Percentiles rank a stretch among this genome's conserved stretches.
Evolutionary conservation across 768 basidiomycete genomes (phyloP).

Genomic region (Kwoniella bestiolae): DNA sequence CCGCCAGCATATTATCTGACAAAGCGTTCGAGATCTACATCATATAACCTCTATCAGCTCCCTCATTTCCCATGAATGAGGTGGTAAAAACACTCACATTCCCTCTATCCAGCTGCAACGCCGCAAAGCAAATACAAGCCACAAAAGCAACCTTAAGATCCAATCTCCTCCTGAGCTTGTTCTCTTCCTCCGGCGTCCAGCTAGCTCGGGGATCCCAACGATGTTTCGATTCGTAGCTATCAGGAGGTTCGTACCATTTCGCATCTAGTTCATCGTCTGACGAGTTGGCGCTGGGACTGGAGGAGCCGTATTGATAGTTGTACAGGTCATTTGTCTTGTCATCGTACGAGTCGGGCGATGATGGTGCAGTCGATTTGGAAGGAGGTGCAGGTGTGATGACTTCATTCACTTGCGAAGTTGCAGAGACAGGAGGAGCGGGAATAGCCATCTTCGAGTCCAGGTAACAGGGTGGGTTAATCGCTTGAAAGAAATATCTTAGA

Average conservation of each 20-base stretch:
- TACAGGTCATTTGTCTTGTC: not conserved
- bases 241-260: constrained; percentile 37
- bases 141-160: constrained; percentile 22
- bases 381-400: not conserved
- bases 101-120: constrained; percentile 36
- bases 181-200: constrained; percentile 40
- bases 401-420: not conserved
- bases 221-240: constrained; percentile 40
- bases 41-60: not conserved
- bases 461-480: not conserved
- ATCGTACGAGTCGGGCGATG: constrained; percentile 6
- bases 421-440: constrained; percentile 3
- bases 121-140: constrained; percentile 37
- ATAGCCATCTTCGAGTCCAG: constrained; percentile 6
- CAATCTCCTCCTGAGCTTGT: constrained; percentile 20
- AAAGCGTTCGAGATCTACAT: constrained; percentile 42
- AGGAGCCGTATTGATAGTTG: not conserved
- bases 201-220: constrained; percentile 40
- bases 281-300: not conserved
- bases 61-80: not conserved
- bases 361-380: not conserved
- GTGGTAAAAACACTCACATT: constrained; percentile 28
- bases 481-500: too few relatives aligned
- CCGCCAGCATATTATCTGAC: constrained; percentile 39
- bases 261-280: not conserved